Percentiles rank a stretch among this genome's conserved stretches.
Conservation (phyloP, 306 rosid genomes). For the Cicer chorassanicum region DNA sequence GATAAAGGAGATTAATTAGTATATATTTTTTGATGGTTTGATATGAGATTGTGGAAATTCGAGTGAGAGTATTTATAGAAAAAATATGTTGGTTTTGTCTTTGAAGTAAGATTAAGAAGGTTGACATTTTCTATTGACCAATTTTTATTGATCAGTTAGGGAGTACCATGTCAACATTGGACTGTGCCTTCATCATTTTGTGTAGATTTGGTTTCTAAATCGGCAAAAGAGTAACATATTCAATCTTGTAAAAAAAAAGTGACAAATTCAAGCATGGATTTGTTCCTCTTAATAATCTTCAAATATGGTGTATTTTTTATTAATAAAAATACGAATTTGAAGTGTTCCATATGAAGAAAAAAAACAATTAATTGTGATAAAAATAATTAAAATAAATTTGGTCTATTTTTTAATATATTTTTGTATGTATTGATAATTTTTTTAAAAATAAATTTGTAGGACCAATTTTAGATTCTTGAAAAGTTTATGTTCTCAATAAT, state of each 20-base stretch:
- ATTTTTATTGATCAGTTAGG: not conserved
- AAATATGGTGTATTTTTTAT: not conserved
- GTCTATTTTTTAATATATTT: no score
- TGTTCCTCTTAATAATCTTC: not conserved
- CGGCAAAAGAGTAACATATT: not conserved
- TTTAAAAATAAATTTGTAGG: no score
- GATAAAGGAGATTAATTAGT: not conserved
- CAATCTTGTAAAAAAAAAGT: not conserved
- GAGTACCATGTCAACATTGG: constrained; percentile 32
- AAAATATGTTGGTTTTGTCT: not conserved
- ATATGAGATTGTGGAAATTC: constrained; percentile 3
- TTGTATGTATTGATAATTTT: no score
- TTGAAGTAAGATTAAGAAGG: not conserved
- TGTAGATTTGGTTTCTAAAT: not conserved
- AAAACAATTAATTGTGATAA: no score
- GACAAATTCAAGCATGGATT: not conserved
- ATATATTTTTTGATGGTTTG: not conserved
- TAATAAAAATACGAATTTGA: no score
- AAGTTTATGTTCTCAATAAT: no score
- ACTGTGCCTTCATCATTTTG: not conserved
- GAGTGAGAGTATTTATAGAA: constrained; percentile 32
- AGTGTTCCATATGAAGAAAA: no score
- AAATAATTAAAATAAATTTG: no score
- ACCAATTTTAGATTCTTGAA: no score
- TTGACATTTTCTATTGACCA: constrained; percentile 39